Percentiles rank a stretch among this genome's conserved stretches.
phyloP scores from a whole-genome alignment of 2,329 filamentous ascomycete genomes.

The Scedosporium boydii region DNA sequence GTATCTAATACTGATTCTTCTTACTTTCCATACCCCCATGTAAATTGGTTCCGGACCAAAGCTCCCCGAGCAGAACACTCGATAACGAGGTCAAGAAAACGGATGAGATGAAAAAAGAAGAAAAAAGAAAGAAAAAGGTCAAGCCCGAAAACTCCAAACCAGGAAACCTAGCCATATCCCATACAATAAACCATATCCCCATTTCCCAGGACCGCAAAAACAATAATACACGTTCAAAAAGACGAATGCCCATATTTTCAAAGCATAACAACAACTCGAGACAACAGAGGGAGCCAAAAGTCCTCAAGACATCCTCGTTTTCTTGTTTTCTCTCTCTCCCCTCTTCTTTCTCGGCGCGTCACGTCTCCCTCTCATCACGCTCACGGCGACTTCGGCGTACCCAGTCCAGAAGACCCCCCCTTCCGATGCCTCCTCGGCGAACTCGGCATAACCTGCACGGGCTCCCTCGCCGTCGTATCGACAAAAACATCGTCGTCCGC shows the following conservation, averaged over 20 bases:
- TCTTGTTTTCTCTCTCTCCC: too few relatives aligned
- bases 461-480: constrained; percentile 54
- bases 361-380: background rate
- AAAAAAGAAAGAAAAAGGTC: background rate
- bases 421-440: constrained; percentile 11
- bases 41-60: too few relatives aligned
- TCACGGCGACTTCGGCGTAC: background rate
- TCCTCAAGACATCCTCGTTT: too few relatives aligned
- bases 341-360: too few relatives aligned
- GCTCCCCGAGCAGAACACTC: too few relatives aligned
- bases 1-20: too few relatives aligned
- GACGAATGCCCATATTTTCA: too few relatives aligned
- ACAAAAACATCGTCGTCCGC: constrained; percentile 46
- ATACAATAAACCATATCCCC: background rate
- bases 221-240: background rate
- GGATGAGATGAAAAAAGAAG: background rate
- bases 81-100: background rate
- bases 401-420: background rate
- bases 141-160: background rate
- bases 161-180: background rate
- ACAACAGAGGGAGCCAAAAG: background rate
- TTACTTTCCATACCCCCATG: too few relatives aligned
- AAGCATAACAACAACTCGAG: background rate
- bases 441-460: constrained; percentile 30
- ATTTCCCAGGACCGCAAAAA: too few relatives aligned